These are phyloP conservation scores for Cornus florida DNA, from an alignment of 148 eudicot species.

Conservation along the genomic window DNA sequence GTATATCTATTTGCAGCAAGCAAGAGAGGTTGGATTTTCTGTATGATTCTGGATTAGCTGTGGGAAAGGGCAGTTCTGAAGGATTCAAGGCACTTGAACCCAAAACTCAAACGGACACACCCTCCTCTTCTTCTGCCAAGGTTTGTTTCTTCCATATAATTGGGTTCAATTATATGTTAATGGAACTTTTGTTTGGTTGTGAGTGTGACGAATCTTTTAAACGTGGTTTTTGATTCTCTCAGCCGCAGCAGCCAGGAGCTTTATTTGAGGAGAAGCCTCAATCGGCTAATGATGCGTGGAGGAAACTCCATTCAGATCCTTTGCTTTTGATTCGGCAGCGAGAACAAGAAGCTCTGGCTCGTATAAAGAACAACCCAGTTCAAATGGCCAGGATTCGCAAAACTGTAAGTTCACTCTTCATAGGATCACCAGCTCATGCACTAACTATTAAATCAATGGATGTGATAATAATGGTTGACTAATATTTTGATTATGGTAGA, in stretches of 20 bases:
- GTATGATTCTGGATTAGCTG: conserved; percentile 95
- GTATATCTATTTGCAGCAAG: conserved; percentile 35
- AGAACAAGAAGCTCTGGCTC: conserved; percentile 94
- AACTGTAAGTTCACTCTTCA: conserved; percentile 51
- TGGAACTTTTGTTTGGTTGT: too few species aligned
- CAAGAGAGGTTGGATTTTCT: conserved; percentile 94
- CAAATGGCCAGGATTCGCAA: conserved; percentile 97
- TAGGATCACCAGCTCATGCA: background rate
- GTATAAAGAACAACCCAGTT: conserved; percentile 87
- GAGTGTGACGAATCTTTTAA: background rate
- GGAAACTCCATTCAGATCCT: conserved; percentile 97
- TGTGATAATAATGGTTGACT: background rate
- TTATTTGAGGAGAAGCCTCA: conserved; percentile 95
- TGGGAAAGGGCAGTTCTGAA: conserved; percentile 66
- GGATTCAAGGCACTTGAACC: conserved; percentile 75
- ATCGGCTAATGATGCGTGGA: conserved; percentile 97
- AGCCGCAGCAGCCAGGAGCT: conserved; percentile 68
- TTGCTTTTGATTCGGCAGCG: conserved; percentile 86
- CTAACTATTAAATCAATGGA: background rate
- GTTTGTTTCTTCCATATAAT: conserved; percentile 12
- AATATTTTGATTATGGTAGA: too few species aligned
- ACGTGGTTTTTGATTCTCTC: conserved; percentile 12
- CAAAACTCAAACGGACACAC: conserved; percentile 25
- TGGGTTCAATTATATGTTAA: background rate
- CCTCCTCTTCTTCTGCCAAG: conserved; percentile 44